These are phyloP conservation scores for Epichloe uncinata DNA, from an alignment of 2,329 filamentous ascomycete species.

Conservation along the genomic window DNA sequence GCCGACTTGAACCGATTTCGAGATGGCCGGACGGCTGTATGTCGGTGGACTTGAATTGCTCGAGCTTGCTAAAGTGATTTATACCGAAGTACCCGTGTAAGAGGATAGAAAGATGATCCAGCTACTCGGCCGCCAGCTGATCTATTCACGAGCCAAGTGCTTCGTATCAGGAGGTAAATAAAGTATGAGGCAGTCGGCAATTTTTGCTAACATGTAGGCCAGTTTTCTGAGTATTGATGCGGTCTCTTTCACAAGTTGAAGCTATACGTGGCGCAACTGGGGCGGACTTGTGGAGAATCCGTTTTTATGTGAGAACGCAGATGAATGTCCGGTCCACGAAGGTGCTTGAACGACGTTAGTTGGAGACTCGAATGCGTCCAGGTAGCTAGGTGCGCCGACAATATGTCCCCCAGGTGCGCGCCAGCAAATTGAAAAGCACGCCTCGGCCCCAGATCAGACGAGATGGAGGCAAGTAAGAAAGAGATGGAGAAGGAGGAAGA, in stretches of 20 bases:
- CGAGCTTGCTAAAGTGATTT: neutral
- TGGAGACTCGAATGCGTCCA: neutral
- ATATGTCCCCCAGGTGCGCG: neutral
- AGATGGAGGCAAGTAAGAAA: neutral
- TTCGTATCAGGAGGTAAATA: neutral
- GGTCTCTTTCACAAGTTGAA: neutral
- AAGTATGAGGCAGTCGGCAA: neutral
- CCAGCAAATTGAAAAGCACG: neutral
- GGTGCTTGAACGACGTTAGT: neutral
- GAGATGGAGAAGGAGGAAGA: neutral
- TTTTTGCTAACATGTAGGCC: neutral
- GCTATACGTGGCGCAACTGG: constrained; percentile 3
- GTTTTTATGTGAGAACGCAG: neutral
- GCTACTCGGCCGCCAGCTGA: neutral
- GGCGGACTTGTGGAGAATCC: neutral
- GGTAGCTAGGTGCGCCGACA: neutral
- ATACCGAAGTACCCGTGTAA: neutral
- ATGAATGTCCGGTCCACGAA: neutral
- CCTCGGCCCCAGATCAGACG: neutral
- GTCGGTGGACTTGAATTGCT: neutral
- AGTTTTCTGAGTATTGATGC: neutral
- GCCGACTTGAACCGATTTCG: neutral
- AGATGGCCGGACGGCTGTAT: neutral
- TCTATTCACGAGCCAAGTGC: neutral
- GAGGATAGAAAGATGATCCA: neutral